Evolutionary conservation across 352 stramenopile species (phyloP), one percentile per base, ranked within the genome.

Genomic region (Phytopythium cucurbitacearum): DNA sequence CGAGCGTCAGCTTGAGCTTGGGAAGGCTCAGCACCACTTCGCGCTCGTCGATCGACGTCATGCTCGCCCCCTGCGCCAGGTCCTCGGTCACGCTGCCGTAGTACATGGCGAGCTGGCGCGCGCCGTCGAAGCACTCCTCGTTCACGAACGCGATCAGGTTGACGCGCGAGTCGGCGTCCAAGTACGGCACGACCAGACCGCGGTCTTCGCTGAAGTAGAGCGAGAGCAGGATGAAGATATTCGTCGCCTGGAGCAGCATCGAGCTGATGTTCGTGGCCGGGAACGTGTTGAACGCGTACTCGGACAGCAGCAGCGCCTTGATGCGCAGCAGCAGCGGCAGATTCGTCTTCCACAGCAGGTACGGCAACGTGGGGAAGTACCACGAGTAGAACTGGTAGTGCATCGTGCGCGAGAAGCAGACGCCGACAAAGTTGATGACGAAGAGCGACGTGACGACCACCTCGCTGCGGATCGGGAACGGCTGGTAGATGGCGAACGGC

Each of bases 351-450:
- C 87, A 98, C 6, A 98, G 64, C 59, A 99, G 54, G 55, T 98
- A 97, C 12, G 96, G 94, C 36, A 99, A 59, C 28, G 95, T 95
- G 54, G 96, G 84, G 67, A 97, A 98, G 73, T 98, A 99, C 94
- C 94, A 98, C 32, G 76, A 73, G 67, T 97, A 98, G 61, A 99
- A 98, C 76, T 99, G 97, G 77, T 99, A 99, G 76, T 99, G 97
- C 59, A 99, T 64, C 40, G 94, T 98, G 38, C 97, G 79, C 36
- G 94, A 85, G 71, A 98, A 99, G 46, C 82, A 89, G 48, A 99
- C 95, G 47, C 97, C 97, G 45, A 99, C 80, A 69, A 98, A 99
- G 71, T 99, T 99, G 62, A 90, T 89, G 11, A 71, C 69, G 48
- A 97, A 97, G 16, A 97, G 62, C 5, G 79, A 89, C 48, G 80